Evolutionary conservation across 176 grass and related monocot species (phyloP).

Genomic region (Cocos nucifera): DNA sequence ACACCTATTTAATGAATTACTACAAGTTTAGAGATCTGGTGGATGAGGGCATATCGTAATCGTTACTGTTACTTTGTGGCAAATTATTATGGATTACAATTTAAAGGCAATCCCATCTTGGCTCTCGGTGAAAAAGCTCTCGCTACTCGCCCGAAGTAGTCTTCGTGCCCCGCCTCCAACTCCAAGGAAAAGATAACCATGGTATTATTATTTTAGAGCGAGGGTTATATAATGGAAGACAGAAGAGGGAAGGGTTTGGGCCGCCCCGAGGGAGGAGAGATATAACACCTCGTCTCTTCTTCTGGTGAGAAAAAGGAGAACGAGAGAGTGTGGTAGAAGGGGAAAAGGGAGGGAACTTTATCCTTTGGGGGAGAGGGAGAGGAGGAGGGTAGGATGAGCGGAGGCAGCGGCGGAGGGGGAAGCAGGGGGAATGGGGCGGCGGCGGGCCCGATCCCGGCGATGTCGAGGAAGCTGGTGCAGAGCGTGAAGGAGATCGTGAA

Average conservation of each 20-base stretch:
- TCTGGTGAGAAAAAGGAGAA: not conserved
- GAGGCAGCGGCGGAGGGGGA: conserved; percentile 20
- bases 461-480: conserved; percentile 71
- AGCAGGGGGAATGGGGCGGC: conserved; percentile 14
- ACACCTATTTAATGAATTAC: too few species aligned
- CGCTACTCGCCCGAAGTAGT: too few species aligned
- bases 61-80: too few species aligned
- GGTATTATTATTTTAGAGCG: not conserved
- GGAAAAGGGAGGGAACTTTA: not conserved
- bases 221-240: not conserved
- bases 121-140: too few species aligned
- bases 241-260: not conserved
- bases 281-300: not conserved
- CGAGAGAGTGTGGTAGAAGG: not conserved
- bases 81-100: too few species aligned
- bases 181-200: not conserved
- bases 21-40: too few species aligned
- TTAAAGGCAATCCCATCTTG: too few species aligned
- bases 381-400: conserved; percentile 1
- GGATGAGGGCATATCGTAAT: too few species aligned
- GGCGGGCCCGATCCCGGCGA: conserved; percentile 46
- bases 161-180: too few species aligned
- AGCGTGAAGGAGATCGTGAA: conserved; percentile 99
- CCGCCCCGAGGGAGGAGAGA: not conserved
- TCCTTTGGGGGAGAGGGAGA: not conserved